Evolutionary conservation across 2,329 filamentous ascomycete genomes (phyloP).

Genomic region (Penicillium sp.): DNA sequence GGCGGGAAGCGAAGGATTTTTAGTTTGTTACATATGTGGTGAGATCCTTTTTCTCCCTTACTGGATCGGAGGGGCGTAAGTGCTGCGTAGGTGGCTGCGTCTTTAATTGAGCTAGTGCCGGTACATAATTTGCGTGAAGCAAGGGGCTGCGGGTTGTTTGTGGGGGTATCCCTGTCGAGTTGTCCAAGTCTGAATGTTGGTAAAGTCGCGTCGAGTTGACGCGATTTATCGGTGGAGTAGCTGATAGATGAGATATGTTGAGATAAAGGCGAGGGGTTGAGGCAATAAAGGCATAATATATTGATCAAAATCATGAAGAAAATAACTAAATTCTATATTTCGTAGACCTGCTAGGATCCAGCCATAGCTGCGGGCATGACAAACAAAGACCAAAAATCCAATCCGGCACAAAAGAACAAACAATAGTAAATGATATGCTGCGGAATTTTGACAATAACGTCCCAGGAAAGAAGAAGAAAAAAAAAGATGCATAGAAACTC

Average conservation of each 20-base stretch:
- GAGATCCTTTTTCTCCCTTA: background rate
- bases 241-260: background rate
- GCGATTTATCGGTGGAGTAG: background rate
- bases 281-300: background rate
- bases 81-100: background rate
- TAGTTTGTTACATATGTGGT: background rate
- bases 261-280: background rate
- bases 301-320: background rate
- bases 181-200: background rate
- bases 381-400: background rate
- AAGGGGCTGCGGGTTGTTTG: background rate
- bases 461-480: background rate
- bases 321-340: background rate
- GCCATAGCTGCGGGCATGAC: background rate
- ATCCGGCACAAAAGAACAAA: background rate
- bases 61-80: background rate
- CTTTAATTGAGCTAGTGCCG: background rate
- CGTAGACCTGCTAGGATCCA: background rate
- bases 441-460: background rate
- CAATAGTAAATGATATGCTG: background rate
- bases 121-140: background rate
- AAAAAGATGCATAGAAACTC: background rate
- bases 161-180: background rate
- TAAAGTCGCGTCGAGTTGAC: background rate
- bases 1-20: background rate